phyloP scores from a whole-genome alignment of 257 asterid species.

The Solanum bukasovii region DNA sequence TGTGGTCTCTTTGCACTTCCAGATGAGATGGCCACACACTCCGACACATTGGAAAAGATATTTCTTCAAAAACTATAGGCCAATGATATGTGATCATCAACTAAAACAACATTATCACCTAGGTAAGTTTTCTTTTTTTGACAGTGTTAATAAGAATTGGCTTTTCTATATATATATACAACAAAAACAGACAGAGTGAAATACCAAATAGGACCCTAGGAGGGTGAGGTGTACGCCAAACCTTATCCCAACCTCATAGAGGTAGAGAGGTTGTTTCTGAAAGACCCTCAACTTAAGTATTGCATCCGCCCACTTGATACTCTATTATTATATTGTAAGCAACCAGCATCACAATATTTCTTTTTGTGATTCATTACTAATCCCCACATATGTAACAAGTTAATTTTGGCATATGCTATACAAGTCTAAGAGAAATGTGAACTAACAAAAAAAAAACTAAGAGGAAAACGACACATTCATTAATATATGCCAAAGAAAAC shows the following conservation, averaged over 20 bases:
- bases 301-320: background rate
- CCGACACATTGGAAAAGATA: background rate
- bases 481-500: background rate
- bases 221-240: background rate
- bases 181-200: background rate
- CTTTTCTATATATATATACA: too few species aligned
- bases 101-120: background rate
- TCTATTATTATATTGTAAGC: background rate
- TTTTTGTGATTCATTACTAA: background rate
- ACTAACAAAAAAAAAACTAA: background rate
- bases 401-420: background rate
- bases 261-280: background rate
- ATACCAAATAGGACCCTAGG: background rate
- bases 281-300: background rate
- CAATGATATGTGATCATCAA: background rate
- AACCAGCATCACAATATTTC: background rate
- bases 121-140: background rate
- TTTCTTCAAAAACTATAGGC: background rate
- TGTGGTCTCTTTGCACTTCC: background rate
- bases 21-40: background rate
- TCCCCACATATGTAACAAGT: background rate
- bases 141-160: background rate
- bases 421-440: background rate
- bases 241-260: background rate
- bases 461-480: background rate